A percentile compares a stretch with the other conserved stretches of the same genome.
phyloP scores from a whole-genome alignment of 345 rosid species.

The Citrus reticulata region DNA sequence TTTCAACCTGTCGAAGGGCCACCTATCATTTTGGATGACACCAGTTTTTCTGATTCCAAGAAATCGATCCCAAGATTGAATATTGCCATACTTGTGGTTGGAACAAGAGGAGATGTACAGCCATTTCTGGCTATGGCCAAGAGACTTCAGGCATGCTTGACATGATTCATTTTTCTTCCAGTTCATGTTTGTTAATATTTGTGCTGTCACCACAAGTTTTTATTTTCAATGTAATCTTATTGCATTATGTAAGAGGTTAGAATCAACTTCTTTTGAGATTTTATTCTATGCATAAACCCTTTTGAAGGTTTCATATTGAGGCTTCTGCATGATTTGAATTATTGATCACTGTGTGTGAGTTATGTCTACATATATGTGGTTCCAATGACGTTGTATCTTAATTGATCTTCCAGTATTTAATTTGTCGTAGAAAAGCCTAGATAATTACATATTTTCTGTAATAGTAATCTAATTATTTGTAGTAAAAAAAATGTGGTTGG shows the following conservation, averaged over 20 bases:
- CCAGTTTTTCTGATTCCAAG: slow-evolving; percentile 31
- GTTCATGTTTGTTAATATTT: neutral
- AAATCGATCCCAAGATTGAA: slow-evolving; percentile 73
- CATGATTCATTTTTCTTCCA: neutral
- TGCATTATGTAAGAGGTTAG: neutral
- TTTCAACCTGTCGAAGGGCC: slow-evolving; percentile 52
- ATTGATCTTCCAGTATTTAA: neutral
- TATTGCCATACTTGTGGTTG: slow-evolving; percentile 86
- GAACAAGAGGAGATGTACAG: slow-evolving; percentile 99
- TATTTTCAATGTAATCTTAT: neutral
- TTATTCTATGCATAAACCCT: neutral
- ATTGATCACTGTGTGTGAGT: neutral
- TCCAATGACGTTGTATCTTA: neutral
- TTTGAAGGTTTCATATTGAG: neutral
- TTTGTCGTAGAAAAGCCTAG: neutral
- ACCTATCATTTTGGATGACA: slow-evolving; percentile 37
- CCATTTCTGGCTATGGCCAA: slow-evolving; percentile 94
- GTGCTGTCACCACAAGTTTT: neutral
- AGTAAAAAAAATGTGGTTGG: neutral
- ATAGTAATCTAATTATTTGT: neutral
- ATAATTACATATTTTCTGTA: neutral
- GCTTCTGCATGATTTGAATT: neutral
- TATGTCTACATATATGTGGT: neutral
- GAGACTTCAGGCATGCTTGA: slow-evolving; percentile 77
- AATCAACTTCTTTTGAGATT: neutral